phyloP scores from a whole-genome alignment of 768 basidiomycete genomes.

The Myochromella boudieri region DNA sequence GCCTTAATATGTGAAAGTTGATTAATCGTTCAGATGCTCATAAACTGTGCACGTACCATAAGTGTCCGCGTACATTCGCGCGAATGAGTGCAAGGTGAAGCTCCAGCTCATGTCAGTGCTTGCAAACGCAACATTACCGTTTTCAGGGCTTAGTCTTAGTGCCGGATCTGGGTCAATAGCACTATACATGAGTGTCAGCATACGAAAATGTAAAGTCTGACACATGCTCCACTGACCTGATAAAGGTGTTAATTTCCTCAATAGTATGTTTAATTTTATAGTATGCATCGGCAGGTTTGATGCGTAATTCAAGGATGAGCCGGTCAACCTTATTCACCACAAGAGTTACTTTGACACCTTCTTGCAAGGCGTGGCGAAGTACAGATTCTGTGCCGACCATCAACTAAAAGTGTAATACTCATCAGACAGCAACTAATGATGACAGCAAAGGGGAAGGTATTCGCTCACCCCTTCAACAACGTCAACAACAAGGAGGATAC shows the following conservation, averaged over 20 bases:
- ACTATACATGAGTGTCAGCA: conserved; percentile 32
- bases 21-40: neutral
- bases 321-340: conserved; percentile 98
- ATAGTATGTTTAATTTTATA: conserved; percentile 99
- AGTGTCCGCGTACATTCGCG: conserved; percentile 93
- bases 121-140: conserved; percentile 95
- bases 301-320: conserved; percentile 91
- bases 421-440: neutral
- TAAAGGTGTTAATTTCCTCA: conserved; percentile 96
- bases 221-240: conserved; percentile 56
- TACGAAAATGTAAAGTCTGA: neutral
- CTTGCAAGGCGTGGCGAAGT: conserved; percentile 87
- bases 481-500: conserved; percentile 91
- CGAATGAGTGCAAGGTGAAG: conserved; percentile 92
- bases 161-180: conserved; percentile 88
- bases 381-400: conserved; percentile 93
- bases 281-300: conserved; percentile 95
- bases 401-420: conserved; percentile 43
- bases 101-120: conserved; percentile 98
- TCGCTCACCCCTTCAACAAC: conserved; percentile 92
- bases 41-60: conserved; percentile 55
- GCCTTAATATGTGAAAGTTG: conserved; percentile 37
- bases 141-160: conserved; percentile 88
- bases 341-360: conserved; percentile 85
- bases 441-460: conserved; percentile 1